Percentiles rank a stretch among this genome's conserved stretches.
These are phyloP conservation scores for Rickenella mellea DNA, from an alignment of 768 basidiomycete species.

Conservation along the genomic window DNA sequence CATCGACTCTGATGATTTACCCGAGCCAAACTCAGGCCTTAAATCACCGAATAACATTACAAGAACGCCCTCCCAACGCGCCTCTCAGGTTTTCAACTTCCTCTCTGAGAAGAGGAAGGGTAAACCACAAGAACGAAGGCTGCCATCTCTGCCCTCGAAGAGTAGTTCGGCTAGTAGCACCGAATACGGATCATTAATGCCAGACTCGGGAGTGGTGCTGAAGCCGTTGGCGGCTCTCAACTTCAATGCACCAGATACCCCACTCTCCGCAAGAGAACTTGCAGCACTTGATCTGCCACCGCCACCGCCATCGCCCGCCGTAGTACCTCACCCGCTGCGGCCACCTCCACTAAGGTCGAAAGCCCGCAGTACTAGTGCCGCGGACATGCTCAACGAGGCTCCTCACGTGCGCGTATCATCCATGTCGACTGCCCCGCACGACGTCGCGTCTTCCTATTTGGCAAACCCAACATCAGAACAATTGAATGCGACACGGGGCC, in stretches of 20 bases:
- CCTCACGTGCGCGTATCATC: no score
- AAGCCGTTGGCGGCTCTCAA: neutral
- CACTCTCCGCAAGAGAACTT: neutral
- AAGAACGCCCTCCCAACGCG: conserved; percentile 37
- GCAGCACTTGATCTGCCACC: neutral
- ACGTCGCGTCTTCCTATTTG: no score
- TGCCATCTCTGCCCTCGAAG: no score
- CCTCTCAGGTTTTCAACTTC: conserved; percentile 71
- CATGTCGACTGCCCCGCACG: no score
- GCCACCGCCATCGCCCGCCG: neutral
- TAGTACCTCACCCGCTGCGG: neutral
- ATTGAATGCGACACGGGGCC: no score
- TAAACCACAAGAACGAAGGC: neutral
- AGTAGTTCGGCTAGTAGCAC: neutral
- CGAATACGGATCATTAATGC: neutral
- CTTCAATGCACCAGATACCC: neutral
- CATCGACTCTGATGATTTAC: conserved; percentile 24
- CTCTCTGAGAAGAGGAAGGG: conserved; percentile 38
- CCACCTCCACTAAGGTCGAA: neutral
- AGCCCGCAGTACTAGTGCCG: neutral
- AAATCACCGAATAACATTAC: neutral
- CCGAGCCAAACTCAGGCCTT: neutral
- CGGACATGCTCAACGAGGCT: neutral
- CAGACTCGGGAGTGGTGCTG: neutral
- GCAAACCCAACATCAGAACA: no score